Conservation (phyloP, 306 rosid species). For the Rubus parviflorus region DNA sequence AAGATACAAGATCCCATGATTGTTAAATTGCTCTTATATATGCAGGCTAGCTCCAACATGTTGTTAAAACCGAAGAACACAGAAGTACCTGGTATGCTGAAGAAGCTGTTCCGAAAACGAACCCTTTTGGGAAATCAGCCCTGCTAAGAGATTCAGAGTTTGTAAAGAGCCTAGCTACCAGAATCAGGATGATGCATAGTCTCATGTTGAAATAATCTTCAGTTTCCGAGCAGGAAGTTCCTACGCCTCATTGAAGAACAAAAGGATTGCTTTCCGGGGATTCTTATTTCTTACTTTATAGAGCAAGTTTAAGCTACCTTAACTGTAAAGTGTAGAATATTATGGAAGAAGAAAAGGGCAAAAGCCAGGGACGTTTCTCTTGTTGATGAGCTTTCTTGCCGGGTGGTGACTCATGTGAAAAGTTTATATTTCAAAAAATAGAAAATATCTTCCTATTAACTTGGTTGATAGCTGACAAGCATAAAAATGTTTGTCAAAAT, state of each 20-base stretch:
- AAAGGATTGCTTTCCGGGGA: slow-evolving; percentile 11
- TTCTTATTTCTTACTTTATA: slow-evolving; percentile 23
- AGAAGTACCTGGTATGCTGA: slow-evolving; percentile 88
- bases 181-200: slow-evolving; percentile 26
- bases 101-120: slow-evolving; percentile 91
- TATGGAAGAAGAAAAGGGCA: slow-evolving; percentile 32
- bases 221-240: slow-evolving; percentile 3
- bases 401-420: not conserved
- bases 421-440: not conserved
- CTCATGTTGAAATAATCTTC: slow-evolving; percentile 40
- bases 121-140: slow-evolving; percentile 79
- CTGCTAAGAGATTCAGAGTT: slow-evolving; percentile 61
- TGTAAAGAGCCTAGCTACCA: slow-evolving; percentile 32
- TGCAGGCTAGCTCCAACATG: not conserved
- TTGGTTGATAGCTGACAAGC: not conserved
- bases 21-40: not conserved
- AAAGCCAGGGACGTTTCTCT: slow-evolving; percentile 11
- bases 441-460: not conserved
- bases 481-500: too few species aligned
- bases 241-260: slow-evolving; percentile 4
- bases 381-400: not conserved
- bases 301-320: slow-evolving; percentile 32
- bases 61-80: not conserved
- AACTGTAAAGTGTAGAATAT: slow-evolving; percentile 38
- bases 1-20: slow-evolving; percentile 13